These are phyloP conservation scores for Rutstroemia sydowiana DNA, from an alignment of 2,329 filamentous ascomycete species.

Conservation along the genomic window DNA sequence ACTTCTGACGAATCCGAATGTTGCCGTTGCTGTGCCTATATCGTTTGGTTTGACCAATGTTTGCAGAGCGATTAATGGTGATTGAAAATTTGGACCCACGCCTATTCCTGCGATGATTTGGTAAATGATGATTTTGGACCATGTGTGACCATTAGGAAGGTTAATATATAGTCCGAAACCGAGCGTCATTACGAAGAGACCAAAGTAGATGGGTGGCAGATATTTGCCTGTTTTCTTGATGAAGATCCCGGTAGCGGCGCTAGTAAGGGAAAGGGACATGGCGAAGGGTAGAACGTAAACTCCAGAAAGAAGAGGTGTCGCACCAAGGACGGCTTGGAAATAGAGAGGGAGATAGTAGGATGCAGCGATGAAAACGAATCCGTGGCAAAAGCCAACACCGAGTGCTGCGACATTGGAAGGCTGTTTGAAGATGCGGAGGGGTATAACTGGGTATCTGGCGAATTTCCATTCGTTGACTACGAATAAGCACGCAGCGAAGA, in stretches of 20 bases:
- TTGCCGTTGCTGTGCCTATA: slow-evolving; percentile 61
- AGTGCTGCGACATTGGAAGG: slow-evolving; percentile 61
- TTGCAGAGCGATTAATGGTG: slow-evolving; percentile 61
- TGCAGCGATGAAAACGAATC: slow-evolving; percentile 36
- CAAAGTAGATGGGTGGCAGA: slow-evolving; percentile 50
- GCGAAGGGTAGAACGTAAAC: slow-evolving; percentile 69
- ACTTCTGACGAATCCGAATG: slow-evolving; percentile 47
- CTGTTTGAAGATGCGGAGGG: slow-evolving; percentile 61
- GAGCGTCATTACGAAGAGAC: slow-evolving; percentile 52
- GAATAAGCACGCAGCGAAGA: slow-evolving; percentile 52
- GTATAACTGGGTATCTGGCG: slow-evolving; percentile 73
- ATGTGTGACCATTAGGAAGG: slow-evolving; percentile 46
- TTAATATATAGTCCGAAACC: slow-evolving; percentile 59
- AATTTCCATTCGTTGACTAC: slow-evolving; percentile 64
- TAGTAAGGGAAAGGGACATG: slow-evolving; percentile 57
- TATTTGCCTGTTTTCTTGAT: slow-evolving; percentile 62
- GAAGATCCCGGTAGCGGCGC: slow-evolving; percentile 47
- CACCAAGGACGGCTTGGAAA: slow-evolving; percentile 52
- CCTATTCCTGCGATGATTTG: slow-evolving; percentile 58
- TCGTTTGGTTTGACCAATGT: slow-evolving; percentile 53
- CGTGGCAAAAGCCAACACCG: slow-evolving; percentile 63
- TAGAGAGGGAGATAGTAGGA: slow-evolving; percentile 47
- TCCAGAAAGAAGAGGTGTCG: slow-evolving; percentile 59
- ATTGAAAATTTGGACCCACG: slow-evolving; percentile 62
- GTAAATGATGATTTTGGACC: slow-evolving; percentile 51